Conservation (phyloP, 176 grass and related monocot genomes). For the Rhynchospora pubera region DNA sequence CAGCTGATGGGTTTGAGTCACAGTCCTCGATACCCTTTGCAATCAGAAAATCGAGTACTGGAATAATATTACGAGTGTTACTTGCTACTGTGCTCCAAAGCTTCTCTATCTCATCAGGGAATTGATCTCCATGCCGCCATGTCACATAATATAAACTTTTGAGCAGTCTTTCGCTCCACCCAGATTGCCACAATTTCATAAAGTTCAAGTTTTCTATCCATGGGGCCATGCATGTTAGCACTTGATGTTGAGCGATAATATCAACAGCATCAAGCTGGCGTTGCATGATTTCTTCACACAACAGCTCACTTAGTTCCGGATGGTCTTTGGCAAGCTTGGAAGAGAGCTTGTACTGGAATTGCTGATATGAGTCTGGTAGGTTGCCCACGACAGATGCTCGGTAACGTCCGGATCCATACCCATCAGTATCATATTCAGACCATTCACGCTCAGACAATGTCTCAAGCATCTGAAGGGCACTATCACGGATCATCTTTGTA, state of each 20-base stretch:
- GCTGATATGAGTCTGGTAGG: slow-evolving; percentile 94
- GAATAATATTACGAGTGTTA: slow-evolving; percentile 93
- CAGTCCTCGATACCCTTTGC: slow-evolving; percentile 96
- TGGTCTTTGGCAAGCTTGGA: slow-evolving; percentile 97
- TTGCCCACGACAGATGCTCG: slow-evolving; percentile 98
- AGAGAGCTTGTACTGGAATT: slow-evolving; percentile 94
- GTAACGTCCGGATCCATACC: slow-evolving; percentile 55
- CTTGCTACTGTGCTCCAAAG: slow-evolving; percentile 93
- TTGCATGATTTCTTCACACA: slow-evolving; percentile 95
- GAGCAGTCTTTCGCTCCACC: slow-evolving; percentile 85
- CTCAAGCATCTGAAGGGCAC: slow-evolving; percentile 96
- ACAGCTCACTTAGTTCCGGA: slow-evolving; percentile 85
- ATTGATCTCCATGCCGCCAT: slow-evolving; percentile 94
- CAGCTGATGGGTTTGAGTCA: slow-evolving; percentile 90
- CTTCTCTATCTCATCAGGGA: slow-evolving; percentile 98
- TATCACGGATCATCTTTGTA: slow-evolving; percentile 83
- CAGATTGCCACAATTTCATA: slow-evolving; percentile 76
- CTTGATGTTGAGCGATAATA: slow-evolving; percentile 98
- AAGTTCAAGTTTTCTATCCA: slow-evolving; percentile 99
- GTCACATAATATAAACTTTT: slow-evolving; percentile 99
- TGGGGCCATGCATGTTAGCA: slow-evolving; percentile 95
- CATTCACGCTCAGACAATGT: slow-evolving; percentile 92
- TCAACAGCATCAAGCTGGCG: slow-evolving; percentile 93
- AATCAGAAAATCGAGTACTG: slow-evolving; percentile 96
- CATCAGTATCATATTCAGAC: slow-evolving; percentile 83